Conservation (phyloP, 371 early-diverging fungal genomes). For the Chytridium lagenaria region DNA sequence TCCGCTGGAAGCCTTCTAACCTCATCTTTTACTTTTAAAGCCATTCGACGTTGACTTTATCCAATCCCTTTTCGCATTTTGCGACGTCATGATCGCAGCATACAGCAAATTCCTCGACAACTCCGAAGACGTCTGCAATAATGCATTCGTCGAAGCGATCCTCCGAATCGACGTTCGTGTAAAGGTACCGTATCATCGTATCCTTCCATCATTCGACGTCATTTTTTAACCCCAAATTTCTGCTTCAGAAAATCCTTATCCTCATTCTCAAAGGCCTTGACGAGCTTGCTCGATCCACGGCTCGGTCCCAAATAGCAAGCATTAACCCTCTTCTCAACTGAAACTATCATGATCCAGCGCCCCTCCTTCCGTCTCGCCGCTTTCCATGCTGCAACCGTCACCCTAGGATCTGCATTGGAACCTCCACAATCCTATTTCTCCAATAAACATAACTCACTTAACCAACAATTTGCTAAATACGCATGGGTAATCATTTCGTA, state of each 20-base stretch:
- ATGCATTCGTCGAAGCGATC: constrained; percentile 33
- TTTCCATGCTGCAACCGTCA: constrained; percentile 32
- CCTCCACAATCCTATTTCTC: constrained; percentile 56
- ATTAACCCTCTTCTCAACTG: background rate
- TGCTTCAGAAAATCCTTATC: constrained; percentile 21
- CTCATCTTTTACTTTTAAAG: constrained; percentile 12
- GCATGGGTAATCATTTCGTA: constrained; percentile 69
- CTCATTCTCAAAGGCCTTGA: constrained; percentile 19
- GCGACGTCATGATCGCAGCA: constrained; percentile 43
- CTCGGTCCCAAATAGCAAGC: background rate
- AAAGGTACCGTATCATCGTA: constrained; percentile 28
- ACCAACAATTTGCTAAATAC: constrained; percentile 76
- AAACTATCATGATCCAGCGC: background rate
- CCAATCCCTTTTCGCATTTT: constrained; percentile 40
- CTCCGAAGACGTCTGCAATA: constrained; percentile 36
- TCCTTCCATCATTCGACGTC: background rate
- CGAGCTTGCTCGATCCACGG: constrained; percentile 4
- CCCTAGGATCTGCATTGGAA: constrained; percentile 27
- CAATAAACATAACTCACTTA: constrained; percentile 77
- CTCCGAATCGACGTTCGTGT: constrained; percentile 38
- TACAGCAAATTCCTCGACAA: constrained; percentile 44
- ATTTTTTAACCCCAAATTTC: background rate
- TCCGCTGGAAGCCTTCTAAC: background rate
- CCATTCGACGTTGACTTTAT: constrained; percentile 46
- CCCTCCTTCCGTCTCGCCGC: constrained; percentile 1